phyloP scores from a whole-genome alignment of 2,329 filamentous ascomycete species.

The Pyrenochaeta sp. region DNA sequence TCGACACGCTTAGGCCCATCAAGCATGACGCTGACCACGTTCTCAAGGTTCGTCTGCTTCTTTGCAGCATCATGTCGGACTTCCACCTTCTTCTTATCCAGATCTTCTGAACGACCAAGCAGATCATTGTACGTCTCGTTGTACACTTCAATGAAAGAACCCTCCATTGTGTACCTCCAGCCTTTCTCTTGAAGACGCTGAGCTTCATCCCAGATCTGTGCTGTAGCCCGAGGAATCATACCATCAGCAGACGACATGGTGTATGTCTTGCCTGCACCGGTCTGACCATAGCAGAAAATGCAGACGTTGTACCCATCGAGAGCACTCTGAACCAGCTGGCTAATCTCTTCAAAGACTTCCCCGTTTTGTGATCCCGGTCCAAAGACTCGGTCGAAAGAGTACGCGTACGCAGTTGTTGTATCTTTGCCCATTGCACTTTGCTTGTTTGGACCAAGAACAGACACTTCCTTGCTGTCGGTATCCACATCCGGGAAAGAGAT shows the following conservation, averaged over 20 bases:
- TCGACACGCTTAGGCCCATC: slow-evolving; percentile 83
- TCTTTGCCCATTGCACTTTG: slow-evolving; percentile 80
- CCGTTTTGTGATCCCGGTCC: slow-evolving; percentile 77
- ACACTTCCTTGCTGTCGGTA: slow-evolving; percentile 86
- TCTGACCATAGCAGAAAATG: slow-evolving; percentile 98
- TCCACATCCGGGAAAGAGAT: slow-evolving; percentile 81
- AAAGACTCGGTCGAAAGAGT: slow-evolving; percentile 94
- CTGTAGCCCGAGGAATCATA: slow-evolving; percentile 92
- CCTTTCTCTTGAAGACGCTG: slow-evolving; percentile 85
- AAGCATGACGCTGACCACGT: slow-evolving; percentile 77
- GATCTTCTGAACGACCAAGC: slow-evolving; percentile 72
- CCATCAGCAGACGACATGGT: slow-evolving; percentile 96
- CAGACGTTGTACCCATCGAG: slow-evolving; percentile 98
- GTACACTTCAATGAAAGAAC: slow-evolving; percentile 96
- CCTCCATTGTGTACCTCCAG: slow-evolving; percentile 94
- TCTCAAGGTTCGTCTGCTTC: slow-evolving; percentile 82
- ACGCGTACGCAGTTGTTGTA: slow-evolving; percentile 79
- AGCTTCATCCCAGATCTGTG: slow-evolving; percentile 92
- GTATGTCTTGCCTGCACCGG: slow-evolving; percentile 93
- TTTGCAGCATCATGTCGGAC: slow-evolving; percentile 85
- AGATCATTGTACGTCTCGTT: slow-evolving; percentile 96
- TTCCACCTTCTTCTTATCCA: slow-evolving; percentile 84
- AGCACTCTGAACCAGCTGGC: slow-evolving; percentile 93
- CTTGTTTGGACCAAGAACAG: slow-evolving; percentile 82
- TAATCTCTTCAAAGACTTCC: slow-evolving; percentile 94